Percentiles rank a stretch among this genome's conserved stretches.
Conservation (phyloP, 306 rosid genomes). For the Arachis hypogaea region DNA sequence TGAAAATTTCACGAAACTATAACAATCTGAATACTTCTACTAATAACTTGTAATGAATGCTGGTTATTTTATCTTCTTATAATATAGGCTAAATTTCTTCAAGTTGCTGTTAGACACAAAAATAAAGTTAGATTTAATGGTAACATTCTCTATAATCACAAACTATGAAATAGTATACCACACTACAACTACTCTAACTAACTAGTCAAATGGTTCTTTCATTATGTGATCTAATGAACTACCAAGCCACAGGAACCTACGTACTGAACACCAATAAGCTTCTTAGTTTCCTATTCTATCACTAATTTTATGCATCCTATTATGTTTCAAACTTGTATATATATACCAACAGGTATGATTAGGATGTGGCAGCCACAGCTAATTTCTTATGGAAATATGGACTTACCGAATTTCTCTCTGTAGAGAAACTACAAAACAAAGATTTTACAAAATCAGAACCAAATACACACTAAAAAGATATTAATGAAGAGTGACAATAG, state of each 20-base stretch:
- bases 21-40: not conserved
- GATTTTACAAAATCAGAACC: no score
- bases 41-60: slow-evolving; percentile 7
- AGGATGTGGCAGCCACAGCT: slow-evolving; percentile 98
- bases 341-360: slow-evolving; percentile 75
- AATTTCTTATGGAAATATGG: slow-evolving; percentile 87
- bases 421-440: no score
- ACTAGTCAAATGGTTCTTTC: not conserved
- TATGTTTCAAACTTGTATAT: slow-evolving; percentile 24
- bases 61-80: slow-evolving; percentile 32
- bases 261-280: slow-evolving; percentile 82
- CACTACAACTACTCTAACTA: not conserved
- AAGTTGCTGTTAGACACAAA: slow-evolving; percentile 85
- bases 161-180: slow-evolving; percentile 8
- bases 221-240: slow-evolving; percentile 60
- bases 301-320: slow-evolving; percentile 11
- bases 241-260: slow-evolving; percentile 92
- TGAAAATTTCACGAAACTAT: no score
- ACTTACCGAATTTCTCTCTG: slow-evolving; percentile 42
- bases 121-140: slow-evolving; percentile 96
- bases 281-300: slow-evolving; percentile 29
- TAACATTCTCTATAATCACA: slow-evolving; percentile 36
- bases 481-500: no score
- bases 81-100: slow-evolving; percentile 80
- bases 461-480: no score